phyloP scores from a whole-genome alignment of 2,329 filamentous ascomycete species.

The Monosporascus sp. region DNA sequence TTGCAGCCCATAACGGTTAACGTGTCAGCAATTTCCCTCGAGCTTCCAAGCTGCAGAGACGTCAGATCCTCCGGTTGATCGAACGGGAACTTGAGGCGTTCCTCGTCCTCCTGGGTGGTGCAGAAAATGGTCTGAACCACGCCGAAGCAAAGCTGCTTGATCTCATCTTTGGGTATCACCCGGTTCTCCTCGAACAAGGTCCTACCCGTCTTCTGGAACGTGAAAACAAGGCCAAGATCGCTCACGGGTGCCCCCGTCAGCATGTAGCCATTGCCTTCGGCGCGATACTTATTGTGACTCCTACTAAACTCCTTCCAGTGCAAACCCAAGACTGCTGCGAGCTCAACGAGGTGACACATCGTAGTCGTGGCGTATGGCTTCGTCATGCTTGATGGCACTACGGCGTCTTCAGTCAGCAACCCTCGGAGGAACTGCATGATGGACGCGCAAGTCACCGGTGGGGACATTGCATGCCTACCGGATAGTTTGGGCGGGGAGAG shows the following conservation, averaged over 20 bases:
- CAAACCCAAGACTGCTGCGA: conserved; percentile 47
- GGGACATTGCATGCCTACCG: no score
- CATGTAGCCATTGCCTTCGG: conserved; percentile 50
- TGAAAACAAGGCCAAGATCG: conserved; percentile 50
- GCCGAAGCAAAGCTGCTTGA: conserved; percentile 53
- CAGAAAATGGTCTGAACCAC: conserved; percentile 50
- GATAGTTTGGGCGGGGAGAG: background rate
- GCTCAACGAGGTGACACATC: conserved; percentile 51
- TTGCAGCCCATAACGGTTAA: conserved; percentile 49
- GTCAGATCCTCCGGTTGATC: conserved; percentile 37
- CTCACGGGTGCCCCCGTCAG: conserved; percentile 39
- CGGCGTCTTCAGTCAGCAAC: background rate
- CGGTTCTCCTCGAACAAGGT: conserved; percentile 43
- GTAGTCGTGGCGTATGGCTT: conserved; percentile 40
- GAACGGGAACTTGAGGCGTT: conserved; percentile 31
- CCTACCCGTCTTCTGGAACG: conserved; percentile 45
- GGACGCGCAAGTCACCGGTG: background rate
- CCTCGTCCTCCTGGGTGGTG: conserved; percentile 27
- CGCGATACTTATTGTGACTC: conserved; percentile 44
- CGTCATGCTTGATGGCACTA: conserved; percentile 15
- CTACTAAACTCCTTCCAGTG: conserved; percentile 56
- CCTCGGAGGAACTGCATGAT: background rate
- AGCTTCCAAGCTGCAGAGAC: conserved; percentile 42
- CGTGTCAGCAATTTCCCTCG: conserved; percentile 46
- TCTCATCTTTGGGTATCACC: conserved; percentile 46